These are phyloP conservation scores for Cutaneotrichosporon arboriforme DNA, from an alignment of 1,284 basidiomycete genomes.

Conservation along the genomic window DNA sequence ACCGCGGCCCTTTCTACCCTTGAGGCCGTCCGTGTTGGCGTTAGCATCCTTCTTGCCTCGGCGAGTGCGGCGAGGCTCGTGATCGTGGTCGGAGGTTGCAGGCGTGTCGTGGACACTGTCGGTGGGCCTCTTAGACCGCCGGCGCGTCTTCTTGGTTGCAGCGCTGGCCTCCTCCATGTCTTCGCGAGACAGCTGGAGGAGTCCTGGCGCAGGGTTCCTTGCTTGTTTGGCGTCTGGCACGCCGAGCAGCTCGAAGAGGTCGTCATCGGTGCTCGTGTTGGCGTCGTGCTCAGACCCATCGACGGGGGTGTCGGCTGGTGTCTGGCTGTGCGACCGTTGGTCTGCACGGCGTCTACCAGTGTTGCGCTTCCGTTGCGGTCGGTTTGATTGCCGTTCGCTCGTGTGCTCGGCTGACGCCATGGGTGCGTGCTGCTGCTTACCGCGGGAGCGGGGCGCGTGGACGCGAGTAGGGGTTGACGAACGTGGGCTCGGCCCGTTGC, in stretches of 20 bases:
- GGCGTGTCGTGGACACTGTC: neutral
- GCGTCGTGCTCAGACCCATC: slow-evolving; percentile 9
- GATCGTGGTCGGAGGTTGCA: neutral
- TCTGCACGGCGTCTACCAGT: slow-evolving; percentile 5
- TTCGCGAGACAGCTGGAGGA: slow-evolving; percentile 12
- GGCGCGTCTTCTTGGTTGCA: slow-evolving; percentile 7
- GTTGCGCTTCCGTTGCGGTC: slow-evolving; percentile 4
- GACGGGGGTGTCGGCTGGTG: neutral
- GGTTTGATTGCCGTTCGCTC: neutral
- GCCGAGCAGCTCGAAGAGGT: slow-evolving; percentile 34
- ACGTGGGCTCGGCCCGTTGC: neutral
- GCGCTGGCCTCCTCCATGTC: slow-evolving; percentile 8
- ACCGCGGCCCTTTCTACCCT: neutral
- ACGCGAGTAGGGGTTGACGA: slow-evolving; percentile 6
- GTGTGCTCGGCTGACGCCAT: neutral
- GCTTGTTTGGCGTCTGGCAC: slow-evolving; percentile 7
- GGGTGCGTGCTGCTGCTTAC: neutral
- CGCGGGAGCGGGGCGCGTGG: slow-evolving; percentile 1
- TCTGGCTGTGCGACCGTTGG: neutral
- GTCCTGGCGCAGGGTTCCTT: slow-evolving; percentile 3
- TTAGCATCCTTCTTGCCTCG: slow-evolving; percentile 7
- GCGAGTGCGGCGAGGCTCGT: slow-evolving; percentile 1
- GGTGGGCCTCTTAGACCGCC: slow-evolving; percentile 7
- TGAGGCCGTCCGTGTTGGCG: neutral
- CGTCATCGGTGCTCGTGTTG: slow-evolving; percentile 15